Conservation (phyloP, 768 basidiomycete genomes). For the Mycena leptocephala region DNA sequence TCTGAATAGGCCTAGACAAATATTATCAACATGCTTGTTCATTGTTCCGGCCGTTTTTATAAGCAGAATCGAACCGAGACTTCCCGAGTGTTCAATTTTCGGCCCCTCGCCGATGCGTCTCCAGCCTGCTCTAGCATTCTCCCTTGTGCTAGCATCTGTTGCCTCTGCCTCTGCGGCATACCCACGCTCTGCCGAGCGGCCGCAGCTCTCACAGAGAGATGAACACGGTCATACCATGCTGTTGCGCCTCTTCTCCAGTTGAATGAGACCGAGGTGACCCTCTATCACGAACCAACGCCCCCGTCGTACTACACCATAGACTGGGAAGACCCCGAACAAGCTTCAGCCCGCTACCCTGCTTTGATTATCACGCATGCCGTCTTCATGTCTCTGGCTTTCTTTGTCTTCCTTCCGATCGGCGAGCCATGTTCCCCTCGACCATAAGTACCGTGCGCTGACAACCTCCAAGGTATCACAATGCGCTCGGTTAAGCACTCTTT, state of each 20-base stretch:
- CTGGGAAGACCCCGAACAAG: conserved; percentile 67
- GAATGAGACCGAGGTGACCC: conserved; percentile 84
- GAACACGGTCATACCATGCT: conserved; percentile 64
- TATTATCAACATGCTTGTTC: conserved; percentile 10
- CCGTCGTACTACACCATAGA: conserved; percentile 91
- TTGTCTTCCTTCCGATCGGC: conserved; percentile 88
- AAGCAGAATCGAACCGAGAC: not conserved
- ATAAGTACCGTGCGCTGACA: conserved; percentile 18
- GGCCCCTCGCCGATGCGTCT: conserved; percentile 36
- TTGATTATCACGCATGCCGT: conserved; percentile 84
- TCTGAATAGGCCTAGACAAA: conserved; percentile 17
- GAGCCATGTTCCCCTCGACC: conserved; percentile 42
- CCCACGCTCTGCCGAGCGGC: conserved; percentile 7
- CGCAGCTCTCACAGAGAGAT: conserved; percentile 4
- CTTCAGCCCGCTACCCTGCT: conserved; percentile 69
- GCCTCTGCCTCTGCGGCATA: not conserved
- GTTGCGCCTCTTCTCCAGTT: conserved; percentile 71
- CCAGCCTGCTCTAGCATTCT: conserved; percentile 26
- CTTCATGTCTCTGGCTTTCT: conserved; percentile 86
- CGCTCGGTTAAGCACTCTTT: conserved; percentile 83
- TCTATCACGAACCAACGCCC: conserved; percentile 79
- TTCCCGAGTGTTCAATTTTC: not conserved
- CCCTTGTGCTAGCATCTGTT: not conserved
- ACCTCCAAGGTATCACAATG: conserved; percentile 78
- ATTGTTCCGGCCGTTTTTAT: conserved; percentile 21